Evolutionary conservation across 148 eudicot species (phyloP).

Genomic region (Gaultheria prostrata): DNA sequence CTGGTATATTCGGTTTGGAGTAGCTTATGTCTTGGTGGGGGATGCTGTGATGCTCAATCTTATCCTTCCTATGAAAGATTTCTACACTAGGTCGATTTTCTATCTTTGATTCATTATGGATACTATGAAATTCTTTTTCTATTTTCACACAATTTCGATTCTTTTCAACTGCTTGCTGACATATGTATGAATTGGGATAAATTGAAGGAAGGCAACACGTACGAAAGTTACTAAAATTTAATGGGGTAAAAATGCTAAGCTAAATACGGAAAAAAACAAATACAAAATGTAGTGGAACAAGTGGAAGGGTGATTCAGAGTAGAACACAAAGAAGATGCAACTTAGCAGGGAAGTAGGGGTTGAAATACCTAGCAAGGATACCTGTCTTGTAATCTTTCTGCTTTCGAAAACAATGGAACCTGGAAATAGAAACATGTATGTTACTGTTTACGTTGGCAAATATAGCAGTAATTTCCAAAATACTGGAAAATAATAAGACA

Average conservation of each 20-base stretch:
- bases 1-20: conserved; percentile 68
- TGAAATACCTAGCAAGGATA: background rate
- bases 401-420: too few relatives aligned
- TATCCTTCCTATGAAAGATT: conserved; percentile 37
- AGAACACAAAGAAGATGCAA: background rate
- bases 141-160: background rate
- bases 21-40: conserved; percentile 53
- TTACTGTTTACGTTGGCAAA: background rate
- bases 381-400: too few relatives aligned
- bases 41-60: conserved; percentile 49
- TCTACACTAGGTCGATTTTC: conserved; percentile 41
- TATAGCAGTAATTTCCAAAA: background rate
- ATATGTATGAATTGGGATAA: background rate
- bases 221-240: background rate
- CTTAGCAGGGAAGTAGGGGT: background rate
- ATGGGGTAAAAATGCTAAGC: background rate
- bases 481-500: background rate
- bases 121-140: background rate
- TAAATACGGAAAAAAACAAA: background rate
- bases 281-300: background rate
- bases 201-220: background rate
- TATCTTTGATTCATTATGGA: background rate
- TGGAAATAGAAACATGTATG: background rate
- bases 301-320: background rate
- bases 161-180: background rate